Conservation (phyloP, 1,284 basidiomycete genomes). For the Pterula multifida region DNA sequence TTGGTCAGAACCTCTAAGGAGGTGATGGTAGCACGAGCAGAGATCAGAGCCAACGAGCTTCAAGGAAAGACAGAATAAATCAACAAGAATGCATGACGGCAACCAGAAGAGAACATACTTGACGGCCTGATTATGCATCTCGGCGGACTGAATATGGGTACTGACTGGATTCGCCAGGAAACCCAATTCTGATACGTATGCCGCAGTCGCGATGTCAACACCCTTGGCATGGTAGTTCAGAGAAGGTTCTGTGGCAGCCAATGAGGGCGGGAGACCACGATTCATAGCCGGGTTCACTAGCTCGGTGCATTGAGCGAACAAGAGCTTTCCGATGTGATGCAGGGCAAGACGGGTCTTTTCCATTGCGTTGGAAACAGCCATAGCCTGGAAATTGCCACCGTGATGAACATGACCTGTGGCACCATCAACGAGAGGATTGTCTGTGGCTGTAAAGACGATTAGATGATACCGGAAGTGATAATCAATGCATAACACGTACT, state of each 20-base stretch:
- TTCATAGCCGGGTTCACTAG: constrained; percentile 76
- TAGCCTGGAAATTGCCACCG: constrained; percentile 83
- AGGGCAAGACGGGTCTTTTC: constrained; percentile 77
- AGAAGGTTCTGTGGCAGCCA: constrained; percentile 75
- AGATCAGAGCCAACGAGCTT: constrained; percentile 73
- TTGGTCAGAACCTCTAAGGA: constrained; percentile 69
- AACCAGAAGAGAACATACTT: constrained; percentile 41
- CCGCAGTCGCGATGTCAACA: constrained; percentile 73
- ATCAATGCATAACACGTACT: constrained; percentile 36
- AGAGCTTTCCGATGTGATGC: constrained; percentile 72
- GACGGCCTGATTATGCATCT: constrained; percentile 82
- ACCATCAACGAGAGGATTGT: constrained; percentile 66
- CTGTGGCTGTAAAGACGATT: constrained; percentile 35
- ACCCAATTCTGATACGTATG: constrained; percentile 74
- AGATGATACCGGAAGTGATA: not conserved
- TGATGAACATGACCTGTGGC: constrained; percentile 60
- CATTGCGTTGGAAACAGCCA: constrained; percentile 80
- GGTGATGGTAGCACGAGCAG: constrained; percentile 66
- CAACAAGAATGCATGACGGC: not conserved
- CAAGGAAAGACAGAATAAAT: constrained; percentile 8
- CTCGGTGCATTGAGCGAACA: constrained; percentile 79
- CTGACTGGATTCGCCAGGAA: constrained; percentile 77
- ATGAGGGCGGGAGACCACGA: constrained; percentile 68
- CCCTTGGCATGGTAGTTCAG: constrained; percentile 81
- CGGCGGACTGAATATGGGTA: constrained; percentile 75